Percentiles rank a stretch among this genome's conserved stretches.
Conservation (phyloP, 306 rosid species). For the Cotoneaster glaucophyllus region DNA sequence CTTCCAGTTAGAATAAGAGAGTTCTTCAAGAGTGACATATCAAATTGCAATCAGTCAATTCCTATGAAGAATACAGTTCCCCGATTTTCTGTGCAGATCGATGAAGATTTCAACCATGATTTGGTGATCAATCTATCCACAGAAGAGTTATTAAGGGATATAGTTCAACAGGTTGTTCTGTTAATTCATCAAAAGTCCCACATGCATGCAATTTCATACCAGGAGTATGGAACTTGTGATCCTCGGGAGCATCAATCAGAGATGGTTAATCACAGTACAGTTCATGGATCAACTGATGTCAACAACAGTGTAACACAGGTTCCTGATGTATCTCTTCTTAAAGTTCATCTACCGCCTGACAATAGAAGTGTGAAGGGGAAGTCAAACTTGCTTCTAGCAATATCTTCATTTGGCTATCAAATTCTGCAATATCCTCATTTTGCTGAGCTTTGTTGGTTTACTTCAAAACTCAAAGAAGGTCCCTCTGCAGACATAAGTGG, state of each 20-base stretch:
- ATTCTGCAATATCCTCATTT: constrained; percentile 87
- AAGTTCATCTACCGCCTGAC: constrained; percentile 41
- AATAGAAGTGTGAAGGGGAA: constrained; percentile 58
- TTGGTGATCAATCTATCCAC: constrained; percentile 48
- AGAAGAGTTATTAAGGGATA: constrained; percentile 55
- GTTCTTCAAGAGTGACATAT: constrained; percentile 54
- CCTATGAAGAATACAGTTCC: constrained; percentile 55
- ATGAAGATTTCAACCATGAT: constrained; percentile 54
- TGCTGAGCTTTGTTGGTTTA: constrained; percentile 96
- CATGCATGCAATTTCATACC: constrained; percentile 17
- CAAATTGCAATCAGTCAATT: constrained; percentile 37
- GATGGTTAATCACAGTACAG: constrained; percentile 22
- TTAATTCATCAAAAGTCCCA: constrained; percentile 73
- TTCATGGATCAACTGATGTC: constrained; percentile 24
- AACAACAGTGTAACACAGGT: constrained; percentile 21
- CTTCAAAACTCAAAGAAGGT: constrained; percentile 85
- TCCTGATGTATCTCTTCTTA: constrained; percentile 34
- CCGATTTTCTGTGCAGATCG: constrained; percentile 57
- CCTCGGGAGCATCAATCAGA: constrained; percentile 22
- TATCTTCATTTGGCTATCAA: constrained; percentile 87
- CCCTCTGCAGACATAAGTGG: constrained; percentile 82
- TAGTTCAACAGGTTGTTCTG: constrained; percentile 59
- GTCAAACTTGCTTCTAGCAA: constrained; percentile 60
- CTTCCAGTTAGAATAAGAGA: constrained; percentile 61
- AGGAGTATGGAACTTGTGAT: constrained; percentile 24